These are phyloP conservation scores for Fragilaria crotonensis DNA, from an alignment of 108 stramenopile genomes.

Conservation along the genomic window DNA sequence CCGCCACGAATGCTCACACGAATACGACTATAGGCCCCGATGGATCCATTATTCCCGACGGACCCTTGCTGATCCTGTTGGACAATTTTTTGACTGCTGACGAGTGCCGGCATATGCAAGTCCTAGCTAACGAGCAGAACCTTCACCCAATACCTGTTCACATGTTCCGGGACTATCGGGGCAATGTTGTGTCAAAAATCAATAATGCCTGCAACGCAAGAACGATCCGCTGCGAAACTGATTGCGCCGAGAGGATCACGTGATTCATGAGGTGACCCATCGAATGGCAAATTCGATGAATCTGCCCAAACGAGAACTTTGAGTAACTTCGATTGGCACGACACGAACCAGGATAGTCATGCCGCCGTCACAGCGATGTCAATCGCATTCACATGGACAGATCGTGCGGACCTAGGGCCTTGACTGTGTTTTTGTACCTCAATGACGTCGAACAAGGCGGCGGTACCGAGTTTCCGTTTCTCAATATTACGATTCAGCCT, in stretches of 20 bases:
- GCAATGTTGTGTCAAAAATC: conserved; percentile 12
- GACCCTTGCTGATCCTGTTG: conserved; percentile 60
- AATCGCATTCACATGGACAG: conserved; percentile 10
- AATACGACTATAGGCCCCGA: background rate
- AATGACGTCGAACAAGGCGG: conserved; percentile 86
- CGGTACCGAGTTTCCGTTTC: conserved; percentile 71
- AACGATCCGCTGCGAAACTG: conserved; percentile 64
- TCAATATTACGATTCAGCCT: conserved; percentile 58
- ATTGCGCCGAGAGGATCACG: conserved; percentile 24
- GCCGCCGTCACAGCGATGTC: conserved; percentile 30
- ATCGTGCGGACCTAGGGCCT: conserved; percentile 53
- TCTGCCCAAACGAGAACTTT: conserved; percentile 17
- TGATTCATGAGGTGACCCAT: conserved; percentile 26
- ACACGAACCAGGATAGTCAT: conserved; percentile 40
- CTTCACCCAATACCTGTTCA: conserved; percentile 54
- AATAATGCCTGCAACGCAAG: conserved; percentile 12
- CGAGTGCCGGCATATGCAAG: conserved; percentile 39
- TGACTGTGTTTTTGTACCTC: conserved; percentile 69
- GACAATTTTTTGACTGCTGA: conserved; percentile 58
- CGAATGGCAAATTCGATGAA: conserved; percentile 37
- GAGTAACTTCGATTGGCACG: conserved; percentile 48
- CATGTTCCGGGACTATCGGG: conserved; percentile 26
- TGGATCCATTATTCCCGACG: conserved; percentile 9
- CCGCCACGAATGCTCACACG: conserved; percentile 10
- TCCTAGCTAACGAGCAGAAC: conserved; percentile 45